A percentile compares a stretch with the other conserved stretches of the same genome.
Evolutionary conservation across 2,329 filamentous ascomycete genomes (phyloP).

Genomic region (Colletotrichum lupini): DNA sequence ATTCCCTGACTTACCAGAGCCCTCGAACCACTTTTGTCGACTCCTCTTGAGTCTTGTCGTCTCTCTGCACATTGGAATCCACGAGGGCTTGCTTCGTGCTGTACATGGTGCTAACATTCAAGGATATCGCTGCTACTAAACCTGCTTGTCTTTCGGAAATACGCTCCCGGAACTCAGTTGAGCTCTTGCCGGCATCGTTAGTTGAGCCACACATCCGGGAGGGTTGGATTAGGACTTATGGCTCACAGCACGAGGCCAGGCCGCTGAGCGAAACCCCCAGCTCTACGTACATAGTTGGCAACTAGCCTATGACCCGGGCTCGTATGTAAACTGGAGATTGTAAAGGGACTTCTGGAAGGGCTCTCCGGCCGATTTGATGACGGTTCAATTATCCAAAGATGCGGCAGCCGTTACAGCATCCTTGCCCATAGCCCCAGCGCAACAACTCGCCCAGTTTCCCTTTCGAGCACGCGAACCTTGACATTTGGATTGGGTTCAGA

Average conservation of each 20-base stretch:
- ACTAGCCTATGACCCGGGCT: background rate
- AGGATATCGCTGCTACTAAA: background rate
- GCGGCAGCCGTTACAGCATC: slow-evolving; percentile 11
- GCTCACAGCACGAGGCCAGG: background rate
- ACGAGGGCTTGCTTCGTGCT: background rate
- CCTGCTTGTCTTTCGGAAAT: background rate
- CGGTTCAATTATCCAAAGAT: background rate
- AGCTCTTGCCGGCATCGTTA: background rate
- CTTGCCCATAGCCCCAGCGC: background rate
- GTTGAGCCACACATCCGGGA: background rate
- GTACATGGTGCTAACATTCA: background rate
- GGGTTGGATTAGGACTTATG: background rate
- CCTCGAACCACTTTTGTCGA: background rate
- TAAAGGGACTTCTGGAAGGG: background rate
- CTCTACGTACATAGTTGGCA: background rate
- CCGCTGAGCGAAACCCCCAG: background rate
- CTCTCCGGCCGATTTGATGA: slow-evolving; percentile 3
- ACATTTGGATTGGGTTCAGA: background rate
- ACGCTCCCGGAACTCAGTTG: background rate
- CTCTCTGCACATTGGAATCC: background rate
- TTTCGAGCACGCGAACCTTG: background rate
- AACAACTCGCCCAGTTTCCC: background rate
- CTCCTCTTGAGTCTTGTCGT: background rate
- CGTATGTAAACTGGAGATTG: background rate
- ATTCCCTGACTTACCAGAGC: background rate